These are phyloP conservation scores for Letharia columbiana DNA, from an alignment of 495 filamentous ascomycete species.

Conservation along the genomic window DNA sequence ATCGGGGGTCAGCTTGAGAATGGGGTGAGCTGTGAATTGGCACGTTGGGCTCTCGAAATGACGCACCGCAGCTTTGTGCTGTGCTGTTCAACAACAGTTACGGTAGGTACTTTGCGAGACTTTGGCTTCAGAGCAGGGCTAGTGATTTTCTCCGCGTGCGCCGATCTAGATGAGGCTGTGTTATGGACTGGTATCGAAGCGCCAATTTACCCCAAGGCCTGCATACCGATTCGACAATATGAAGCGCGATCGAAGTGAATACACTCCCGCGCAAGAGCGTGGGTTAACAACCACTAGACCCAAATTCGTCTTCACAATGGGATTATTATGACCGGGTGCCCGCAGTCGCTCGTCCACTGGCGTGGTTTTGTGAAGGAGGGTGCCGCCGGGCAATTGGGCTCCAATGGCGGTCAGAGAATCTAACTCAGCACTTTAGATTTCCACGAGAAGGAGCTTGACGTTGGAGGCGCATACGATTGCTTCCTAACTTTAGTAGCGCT, in stretches of 20 bases:
- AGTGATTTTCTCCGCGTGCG: conserved; percentile 17
- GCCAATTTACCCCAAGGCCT: conserved; percentile 18
- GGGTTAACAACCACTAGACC: conserved; percentile 2
- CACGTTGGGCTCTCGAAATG: conserved; percentile 10
- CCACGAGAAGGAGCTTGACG: conserved; percentile 13
- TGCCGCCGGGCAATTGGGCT: conserved; percentile 24
- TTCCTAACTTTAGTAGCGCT: conserved; percentile 19
- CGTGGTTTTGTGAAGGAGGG: conserved; percentile 14
- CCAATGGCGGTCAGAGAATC: conserved; percentile 22
- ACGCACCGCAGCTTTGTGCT: conserved; percentile 10
- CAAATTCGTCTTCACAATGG: conserved; percentile 11
- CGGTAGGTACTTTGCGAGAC: conserved; percentile 9
- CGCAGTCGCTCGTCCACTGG: conserved; percentile 17
- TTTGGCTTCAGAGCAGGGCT: conserved; percentile 9
- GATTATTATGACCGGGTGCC: conserved; percentile 14
- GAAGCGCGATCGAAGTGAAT: conserved; percentile 15
- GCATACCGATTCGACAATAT: conserved; percentile 16
- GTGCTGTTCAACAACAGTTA: conserved; percentile 15
- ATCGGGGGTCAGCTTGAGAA: conserved; percentile 8
- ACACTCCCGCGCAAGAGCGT: conserved; percentile 15
- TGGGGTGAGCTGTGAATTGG: conserved; percentile 19
- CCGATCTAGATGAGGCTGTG: conserved; percentile 19
- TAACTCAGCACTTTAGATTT: conserved; percentile 14
- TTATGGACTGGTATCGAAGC: conserved; percentile 22
- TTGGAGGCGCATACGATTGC: conserved; percentile 16